Conservation (phyloP, 148 eudicot species). For the Rhododendron kiyosumense region DNA sequence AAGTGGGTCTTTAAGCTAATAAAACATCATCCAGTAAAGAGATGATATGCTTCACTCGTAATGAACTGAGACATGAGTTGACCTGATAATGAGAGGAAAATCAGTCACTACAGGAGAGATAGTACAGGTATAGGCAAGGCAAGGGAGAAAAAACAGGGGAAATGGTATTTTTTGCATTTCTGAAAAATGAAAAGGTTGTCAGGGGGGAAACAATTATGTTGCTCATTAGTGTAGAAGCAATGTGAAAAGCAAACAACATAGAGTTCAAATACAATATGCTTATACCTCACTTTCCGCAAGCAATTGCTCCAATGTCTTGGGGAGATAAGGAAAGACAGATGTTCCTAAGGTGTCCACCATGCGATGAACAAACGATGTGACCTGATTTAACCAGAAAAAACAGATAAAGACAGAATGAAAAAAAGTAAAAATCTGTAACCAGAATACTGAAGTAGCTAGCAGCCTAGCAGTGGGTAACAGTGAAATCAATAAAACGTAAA, state of each 20-base stretch:
- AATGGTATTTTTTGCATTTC: background rate
- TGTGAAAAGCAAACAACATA: background rate
- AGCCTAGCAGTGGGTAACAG: conserved; percentile 13
- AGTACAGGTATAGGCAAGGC: background rate
- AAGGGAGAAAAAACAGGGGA: background rate
- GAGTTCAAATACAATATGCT: background rate
- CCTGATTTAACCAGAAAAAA: conserved; percentile 33
- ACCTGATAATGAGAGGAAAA: background rate
- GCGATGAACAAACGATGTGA: conserved; percentile 88
- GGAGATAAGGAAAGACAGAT: conserved; percentile 83
- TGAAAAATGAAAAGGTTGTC: background rate
- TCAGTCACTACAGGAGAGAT: background rate
- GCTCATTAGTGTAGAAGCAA: background rate
- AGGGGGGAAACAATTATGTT: background rate
- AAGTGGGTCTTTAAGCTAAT: background rate
- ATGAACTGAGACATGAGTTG: background rate
- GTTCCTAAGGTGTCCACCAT: conserved; percentile 93
- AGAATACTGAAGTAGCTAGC: background rate
- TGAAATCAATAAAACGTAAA: background rate
- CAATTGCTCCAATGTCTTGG: conserved; percentile 83
- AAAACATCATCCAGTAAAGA: background rate
- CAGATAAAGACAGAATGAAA: background rate
- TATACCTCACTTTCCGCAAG: conserved; percentile 86
- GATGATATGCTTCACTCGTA: background rate
- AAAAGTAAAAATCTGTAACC: background rate